Base-by-base conservation (phyloP, 306 rosid genomes). In the Prunus dulcis region DNA sequence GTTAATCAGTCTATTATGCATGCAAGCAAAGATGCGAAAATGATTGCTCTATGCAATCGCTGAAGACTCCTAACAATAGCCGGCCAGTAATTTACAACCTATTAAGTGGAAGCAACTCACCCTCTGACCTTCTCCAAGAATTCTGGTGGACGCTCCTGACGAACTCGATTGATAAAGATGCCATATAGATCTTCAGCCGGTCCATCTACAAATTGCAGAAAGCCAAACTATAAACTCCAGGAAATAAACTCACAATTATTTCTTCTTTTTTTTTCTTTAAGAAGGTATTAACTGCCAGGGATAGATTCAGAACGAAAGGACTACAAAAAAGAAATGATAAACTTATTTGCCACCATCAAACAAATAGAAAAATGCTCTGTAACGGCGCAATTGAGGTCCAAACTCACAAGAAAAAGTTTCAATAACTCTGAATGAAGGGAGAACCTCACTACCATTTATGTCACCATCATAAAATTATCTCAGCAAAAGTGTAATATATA, bases 181-280 rank as follows among this genome's bases (percentile, higher is more conserved):
- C 98, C 98, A 78, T 88, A 94, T 19, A 94, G 76, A 83, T 93
- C 96, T 82, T 94, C 98, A 34, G 98, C 98, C 2, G 97, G 98
- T 41, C 97, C 98, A 89, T 94, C 98, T 94, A 85, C 74, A 76
- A 57, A 83, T 41, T 53, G 71, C 68, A 65, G 57, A 38, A 15
- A 64, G 13, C 20, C 61, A 67, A 72, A 60, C 72, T 50, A 43
- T 58, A 67, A 28, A 34, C 13, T 14, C 57, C 50, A 60, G 14
- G 32, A 32, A 25, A 64, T 20, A 71, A 17, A 58, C 15, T 30
- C 13, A 67, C 28, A 43, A 34, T 18, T 38, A 9, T 38, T 38
- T 8, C 9, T 32, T 32, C n/a, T 30, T 5, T 32, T 38, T 6
- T 38, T 38, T 1, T 7, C 2, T 38, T 38, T 38, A 38, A 38